Evolutionary conservation across 768 basidiomycete genomes (phyloP), one percentile per base, ranked within the genome.

Genomic region (Boletus edulis): DNA sequence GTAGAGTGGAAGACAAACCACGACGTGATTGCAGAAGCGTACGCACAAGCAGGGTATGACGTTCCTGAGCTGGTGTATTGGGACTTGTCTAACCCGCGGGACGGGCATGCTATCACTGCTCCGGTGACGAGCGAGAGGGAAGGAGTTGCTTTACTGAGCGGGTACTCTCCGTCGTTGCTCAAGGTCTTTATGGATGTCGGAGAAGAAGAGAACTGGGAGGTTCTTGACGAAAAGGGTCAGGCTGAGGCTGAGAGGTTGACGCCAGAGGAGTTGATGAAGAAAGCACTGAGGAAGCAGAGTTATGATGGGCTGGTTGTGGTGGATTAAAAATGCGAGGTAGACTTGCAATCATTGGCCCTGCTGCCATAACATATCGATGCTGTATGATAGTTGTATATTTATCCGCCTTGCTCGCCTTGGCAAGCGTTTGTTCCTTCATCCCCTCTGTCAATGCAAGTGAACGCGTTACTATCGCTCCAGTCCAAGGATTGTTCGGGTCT

Each of bases 31-130:
- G 77, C 76, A 65, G 64, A 71, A 54, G 82, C 76, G 63, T 91
- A 83, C 59, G 62, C 63, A 44, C 67, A 76, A 55, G 85, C 82
- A 5, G 87, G 88, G 54, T 90, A 90, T 60, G 81, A 86, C 55
- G 67, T 89, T 27, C 89, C 87, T 17, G 77, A 89, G 72, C 75
- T 91, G 48, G 84, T 90, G 35, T 90, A 80, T 66, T 89, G 88
- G 88, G 76, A 89, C 64, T 67, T 89, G 65, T 67, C 68, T 4
- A 59, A 56, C 1, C 53, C 65, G 1, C 51, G 49, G 43, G 52
- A 54, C 18, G 55, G 60, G 31, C 41, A 56, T 24, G 54, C 34
- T n/a, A 55, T 59, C 41, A 76, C 77, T 45, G 71, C 70, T 10
- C 85, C 86, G 42, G 82, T 82, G 27, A 72, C 72, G 46, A 75